Evolutionary conservation across 345 rosid species (phyloP), one percentile per base, ranked within the genome.

Genomic region (Brassica carinata): DNA sequence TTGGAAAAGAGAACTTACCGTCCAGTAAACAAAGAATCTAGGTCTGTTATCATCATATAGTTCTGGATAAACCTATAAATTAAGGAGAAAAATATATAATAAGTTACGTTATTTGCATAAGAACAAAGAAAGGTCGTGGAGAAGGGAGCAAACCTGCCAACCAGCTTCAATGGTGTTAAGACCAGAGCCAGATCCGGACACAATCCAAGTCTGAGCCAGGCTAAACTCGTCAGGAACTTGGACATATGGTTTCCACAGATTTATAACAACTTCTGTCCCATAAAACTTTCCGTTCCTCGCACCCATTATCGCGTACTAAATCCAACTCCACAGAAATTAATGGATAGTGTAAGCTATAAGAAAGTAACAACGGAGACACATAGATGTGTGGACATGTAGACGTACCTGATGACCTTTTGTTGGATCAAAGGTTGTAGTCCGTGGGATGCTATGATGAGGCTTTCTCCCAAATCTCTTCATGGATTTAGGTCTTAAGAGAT

Each of bases 151-250:
- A 64, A 85, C 87, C 92, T 90, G 94, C 94, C 90, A 90, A 69
- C 94, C 92, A 72, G 89, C 94, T 84, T 90, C 94, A 73, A 90
- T 87, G 71, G 86, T 87, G 64, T 87, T 90, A 78, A 88, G 89
- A 84, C 65, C 87, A 19, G 76, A 59, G 64, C 88, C 87, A 38
- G 83, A 77, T 57, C 91, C 90, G 71, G 92, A 89, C 29, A 86
- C 31, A 64, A 90, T 76, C 94, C 90, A 90, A 58, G 88, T 82
- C 75, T 90, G 94, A 65, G 89, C 86, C 82, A 90, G 73, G 83
- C 92, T 90, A 83, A 87, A 88, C 64, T 90, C 94, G 76, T 84
- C 83, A 51, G 86, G 73, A 73, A 79, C 84, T 62, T 88, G 88
- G 45, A 87, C 87, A 73, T 81, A 85, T 45, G 94, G 90, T 78